These are phyloP conservation scores for Erodium chrysanthum DNA, from an alignment of 441 rosid species.

Conservation along the genomic window DNA sequence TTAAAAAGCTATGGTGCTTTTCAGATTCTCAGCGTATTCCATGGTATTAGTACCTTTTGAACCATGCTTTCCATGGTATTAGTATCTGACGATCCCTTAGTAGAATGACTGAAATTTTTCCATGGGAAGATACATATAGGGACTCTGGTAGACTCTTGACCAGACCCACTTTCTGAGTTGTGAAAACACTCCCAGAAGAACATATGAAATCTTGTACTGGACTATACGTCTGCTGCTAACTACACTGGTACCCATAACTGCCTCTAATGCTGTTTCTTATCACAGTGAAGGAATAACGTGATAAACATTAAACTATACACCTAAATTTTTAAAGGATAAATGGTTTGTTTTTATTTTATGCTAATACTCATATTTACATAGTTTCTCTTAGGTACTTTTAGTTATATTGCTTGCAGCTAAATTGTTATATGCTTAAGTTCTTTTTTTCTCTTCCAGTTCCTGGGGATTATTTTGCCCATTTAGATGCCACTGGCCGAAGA, in stretches of 20 bases:
- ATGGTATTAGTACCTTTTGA: too few species aligned
- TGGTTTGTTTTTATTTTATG: too few species aligned
- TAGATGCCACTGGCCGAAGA: slow-evolving; percentile 89
- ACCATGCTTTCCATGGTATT: too few species aligned
- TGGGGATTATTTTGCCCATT: slow-evolving; percentile 83
- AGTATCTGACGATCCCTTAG: too few species aligned
- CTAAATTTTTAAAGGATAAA: too few species aligned
- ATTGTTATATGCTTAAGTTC: too few species aligned
- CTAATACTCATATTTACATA: background rate
- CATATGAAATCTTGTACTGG: background rate
- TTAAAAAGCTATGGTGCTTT: too few species aligned
- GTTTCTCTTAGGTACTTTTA: background rate
- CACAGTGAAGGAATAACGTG: too few species aligned
- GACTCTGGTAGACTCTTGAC: background rate
- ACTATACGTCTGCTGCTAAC: background rate
- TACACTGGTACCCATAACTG: background rate
- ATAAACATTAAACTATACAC: too few species aligned
- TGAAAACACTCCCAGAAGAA: background rate
- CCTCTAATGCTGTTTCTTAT: background rate
- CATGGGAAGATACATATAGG: too few species aligned
- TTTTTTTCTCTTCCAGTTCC: slow-evolving; percentile 51
- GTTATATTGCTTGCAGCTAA: background rate
- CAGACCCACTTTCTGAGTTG: background rate
- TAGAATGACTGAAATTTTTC: too few species aligned
- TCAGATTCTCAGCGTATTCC: too few species aligned